Base-by-base conservation (phyloP, 345 rosid genomes). In the Corchorus capsularis region DNA sequence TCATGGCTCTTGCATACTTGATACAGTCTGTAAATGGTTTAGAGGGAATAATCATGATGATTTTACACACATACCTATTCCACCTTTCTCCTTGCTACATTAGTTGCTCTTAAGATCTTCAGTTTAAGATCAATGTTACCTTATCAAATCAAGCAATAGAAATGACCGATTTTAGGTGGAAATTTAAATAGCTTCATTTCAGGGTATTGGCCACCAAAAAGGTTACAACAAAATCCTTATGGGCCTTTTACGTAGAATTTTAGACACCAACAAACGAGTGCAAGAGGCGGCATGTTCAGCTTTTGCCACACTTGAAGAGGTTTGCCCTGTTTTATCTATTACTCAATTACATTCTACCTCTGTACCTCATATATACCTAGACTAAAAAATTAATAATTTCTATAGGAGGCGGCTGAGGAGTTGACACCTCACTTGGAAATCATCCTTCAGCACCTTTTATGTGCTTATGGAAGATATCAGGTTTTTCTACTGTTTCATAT, bases 241-340 rank as follows among this genome's bases (percentile, higher is more conserved):
- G 90, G 98, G 96, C 72, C 91, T 95, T 78, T 80, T 95, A 53
- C 87, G 73, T 47, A 86, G 97, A 83, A 87, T 95, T 78, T 83
- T 95, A 82, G 99, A 95, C 82, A 79, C 87, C 12, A 95, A 93
- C 83, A 95, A 95, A 89, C 86, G 97, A 74, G 99, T 95, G 63
- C 99, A 95, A 82, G 98, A 93, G 85, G 99, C 99, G 74, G 99
- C 99, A 55, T 95, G 99, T 85, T 95, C 99, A 73, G 97, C 99
- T 71, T 92, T 95, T 84, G 98, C 98, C 20, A 95, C 97, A 46
- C 82, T 95, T 79, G 98, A 89, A 84, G 99, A 95, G 99, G 99
- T 95, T 78, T 73, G 10, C 57, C 20, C 56, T 61, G 67, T 73
- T 9, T 22, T 59, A 1, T 59, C 27, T 57, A 59, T 22, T 10